Base-by-base conservation (phyloP, 2,329 filamentous ascomycete genomes). In the Podosphaera aphanis region DNA sequence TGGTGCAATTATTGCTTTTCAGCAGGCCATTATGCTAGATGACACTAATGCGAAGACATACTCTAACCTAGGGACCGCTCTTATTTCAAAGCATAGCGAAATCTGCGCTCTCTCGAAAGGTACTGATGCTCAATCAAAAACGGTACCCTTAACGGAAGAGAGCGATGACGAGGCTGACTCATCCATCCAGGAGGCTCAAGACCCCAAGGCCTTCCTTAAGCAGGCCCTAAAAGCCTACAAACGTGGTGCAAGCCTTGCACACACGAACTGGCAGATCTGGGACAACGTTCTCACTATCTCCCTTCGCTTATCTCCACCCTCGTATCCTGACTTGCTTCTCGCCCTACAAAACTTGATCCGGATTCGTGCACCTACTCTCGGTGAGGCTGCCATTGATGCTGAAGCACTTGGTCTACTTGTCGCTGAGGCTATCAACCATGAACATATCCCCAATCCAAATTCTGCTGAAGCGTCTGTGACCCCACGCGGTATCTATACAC, bases 211-310 rank as follows among this genome's bases (percentile, higher is more conserved):
- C 37, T 57, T 83, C 45, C 70, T 85, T 1, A 65, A 70, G 0
- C 83, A 93, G 57, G 77, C 90, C 0, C 71, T 98, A 0, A 67
- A 73, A 5, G 88, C 90, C 0, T 83, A 93, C 61, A 90, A 93
- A 59, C 79, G 82, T 51, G 90, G 86, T 8, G 84, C 86, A 0
- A 71, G 73, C 3, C 72, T 93, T 20, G 84, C 92, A 44, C 73
- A 83, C 60, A 78, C 85, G 54, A 88, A 88, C 63, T 83, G 80
- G 71, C 77, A 83, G 53, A 94, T 98, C 60, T 95, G 88, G 88
- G 83, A 93, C 59, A 98, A 98, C 56, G 79, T 95, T 15, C 73
- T 98, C 47, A 90, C 85, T 0, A 77, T 95, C 19, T 80, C 83
- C 0, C 74, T 82, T 0, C 81, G 83, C 1, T 71, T 90, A 23